Base-by-base conservation (phyloP, 1,284 basidiomycete genomes). In the Moniliella sp. region DNA sequence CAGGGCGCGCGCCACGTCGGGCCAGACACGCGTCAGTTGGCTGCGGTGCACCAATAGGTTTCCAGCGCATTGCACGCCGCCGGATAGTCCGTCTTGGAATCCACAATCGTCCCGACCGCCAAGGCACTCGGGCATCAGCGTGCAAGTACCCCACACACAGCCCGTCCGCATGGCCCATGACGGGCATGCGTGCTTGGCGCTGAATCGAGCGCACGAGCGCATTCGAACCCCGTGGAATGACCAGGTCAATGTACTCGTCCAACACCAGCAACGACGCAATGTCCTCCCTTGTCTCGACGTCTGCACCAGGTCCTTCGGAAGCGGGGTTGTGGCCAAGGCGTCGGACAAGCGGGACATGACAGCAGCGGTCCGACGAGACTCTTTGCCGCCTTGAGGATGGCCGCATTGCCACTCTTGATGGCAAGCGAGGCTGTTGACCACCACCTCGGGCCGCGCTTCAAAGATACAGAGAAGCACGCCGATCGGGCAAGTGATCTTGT, bases 81-180 rank as follows among this genome's bases (percentile, higher is more conserved):
- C 21, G 86, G 82, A 60, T 97, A 97, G 59, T 88, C 75, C 25
- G 71, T 77, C 83, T 97, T 99, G 9, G 82, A 77, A 61, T 99
- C 91, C 4, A 91, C 65, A 0, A 77, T 72, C 5, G 93, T 69
- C 10, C 81, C 69, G 19, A 77, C 64, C 0, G 83, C 79, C 60
- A 83, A 91, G 29, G 72, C 68, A 27, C 66, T 48, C 45, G 78
- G 71, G 86, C 88, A 21, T 69, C 69, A 43, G 78, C 72, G 61
- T 99, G 88, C 2, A 97, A 64, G 61, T 77, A 94, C 1, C 86
- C 74, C 4, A 75, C 70, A 60, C 88, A 97, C 5, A 94, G 65
- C 0, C 88, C 88, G 61, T 97, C 88, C 3, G 91, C 88, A 55
- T 99, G 91, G 1, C 91, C 91, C 84, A 97, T 93, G 28, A 99